Conservation (phyloP, 192 early-diverging fungal species). For the Backusella australiensis region DNA sequence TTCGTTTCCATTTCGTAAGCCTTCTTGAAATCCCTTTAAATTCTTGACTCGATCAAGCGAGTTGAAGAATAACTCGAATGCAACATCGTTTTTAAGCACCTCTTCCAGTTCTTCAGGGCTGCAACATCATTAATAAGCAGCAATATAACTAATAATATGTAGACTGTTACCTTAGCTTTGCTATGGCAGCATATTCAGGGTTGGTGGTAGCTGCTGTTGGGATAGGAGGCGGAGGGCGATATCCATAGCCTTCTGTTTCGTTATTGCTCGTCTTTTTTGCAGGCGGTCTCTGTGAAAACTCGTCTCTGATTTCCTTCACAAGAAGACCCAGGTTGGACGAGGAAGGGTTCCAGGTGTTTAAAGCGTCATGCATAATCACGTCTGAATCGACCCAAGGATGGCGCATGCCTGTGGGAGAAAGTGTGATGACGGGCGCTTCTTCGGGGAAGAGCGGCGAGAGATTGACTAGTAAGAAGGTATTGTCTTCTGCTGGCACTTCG, state of each 20-base stretch:
- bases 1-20: constrained; percentile 49
- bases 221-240: constrained; percentile 35
- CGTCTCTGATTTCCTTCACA: constrained; percentile 52
- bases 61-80: constrained; percentile 42
- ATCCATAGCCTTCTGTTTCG: constrained; percentile 18
- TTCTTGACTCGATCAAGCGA: constrained; percentile 39
- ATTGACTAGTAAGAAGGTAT: constrained; percentile 35
- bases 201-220: constrained; percentile 14
- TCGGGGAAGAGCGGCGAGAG: constrained; percentile 53
- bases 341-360: constrained; percentile 30
- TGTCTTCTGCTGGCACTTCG: constrained; percentile 27
- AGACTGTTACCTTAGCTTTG: background rate
- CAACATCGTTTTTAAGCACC: constrained; percentile 31
- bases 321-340: constrained; percentile 48
- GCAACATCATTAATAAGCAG: background rate
- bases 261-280: constrained; percentile 15
- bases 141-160: background rate
- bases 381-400: constrained; percentile 55
- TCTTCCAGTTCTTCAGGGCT: constrained; percentile 44
- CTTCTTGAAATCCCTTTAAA: constrained; percentile 42
- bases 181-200: constrained; percentile 6
- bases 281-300: constrained; percentile 38
- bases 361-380: constrained; percentile 48
- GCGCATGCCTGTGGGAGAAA: constrained; percentile 42
- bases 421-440: constrained; percentile 48